These are phyloP conservation scores for Fusarium succisae DNA, from an alignment of 2,329 filamentous ascomycete genomes.

Conservation along the genomic window DNA sequence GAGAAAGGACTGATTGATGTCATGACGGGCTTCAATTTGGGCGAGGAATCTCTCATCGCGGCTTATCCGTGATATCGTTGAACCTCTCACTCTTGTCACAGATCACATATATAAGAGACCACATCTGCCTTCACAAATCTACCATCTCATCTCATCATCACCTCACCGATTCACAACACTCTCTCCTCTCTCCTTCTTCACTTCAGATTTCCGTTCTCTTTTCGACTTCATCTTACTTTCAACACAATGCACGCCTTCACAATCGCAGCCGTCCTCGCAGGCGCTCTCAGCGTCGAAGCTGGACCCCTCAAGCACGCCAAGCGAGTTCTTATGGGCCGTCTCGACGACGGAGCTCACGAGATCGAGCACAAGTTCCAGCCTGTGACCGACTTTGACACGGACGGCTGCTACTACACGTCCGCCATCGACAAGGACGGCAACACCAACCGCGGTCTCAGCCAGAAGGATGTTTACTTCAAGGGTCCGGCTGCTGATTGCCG, in stretches of 20 bases:
- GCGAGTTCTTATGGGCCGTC: conserved; percentile 13
- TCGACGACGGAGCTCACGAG: conserved; percentile 42
- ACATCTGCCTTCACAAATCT: not conserved
- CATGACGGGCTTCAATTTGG: not conserved
- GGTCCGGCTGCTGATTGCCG: conserved; percentile 37
- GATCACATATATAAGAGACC: not conserved
- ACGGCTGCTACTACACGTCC: conserved; percentile 57
- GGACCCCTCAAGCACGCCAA: conserved; percentile 4
- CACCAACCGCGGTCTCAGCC: conserved; percentile 34
- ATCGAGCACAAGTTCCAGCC: conserved; percentile 51
- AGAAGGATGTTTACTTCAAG: conserved; percentile 8
- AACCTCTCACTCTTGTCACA: not conserved
- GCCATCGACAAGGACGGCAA: conserved; percentile 52
- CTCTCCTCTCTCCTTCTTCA: not conserved
- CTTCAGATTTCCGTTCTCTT: too few relatives aligned
- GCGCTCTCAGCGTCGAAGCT: conserved; percentile 3
- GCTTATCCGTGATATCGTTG: not conserved
- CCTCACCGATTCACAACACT: not conserved
- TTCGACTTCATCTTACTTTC: not conserved
- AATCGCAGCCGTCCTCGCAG: not conserved
- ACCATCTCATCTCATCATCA: not conserved
- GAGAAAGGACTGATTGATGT: not conserved
- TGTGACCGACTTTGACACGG: conserved; percentile 50
- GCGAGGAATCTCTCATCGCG: rapidly evolving
- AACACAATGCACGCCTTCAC: not conserved